These are phyloP conservation scores for Hypoxylon rickii DNA, from an alignment of 495 filamentous ascomycete genomes.

Conservation along the genomic window DNA sequence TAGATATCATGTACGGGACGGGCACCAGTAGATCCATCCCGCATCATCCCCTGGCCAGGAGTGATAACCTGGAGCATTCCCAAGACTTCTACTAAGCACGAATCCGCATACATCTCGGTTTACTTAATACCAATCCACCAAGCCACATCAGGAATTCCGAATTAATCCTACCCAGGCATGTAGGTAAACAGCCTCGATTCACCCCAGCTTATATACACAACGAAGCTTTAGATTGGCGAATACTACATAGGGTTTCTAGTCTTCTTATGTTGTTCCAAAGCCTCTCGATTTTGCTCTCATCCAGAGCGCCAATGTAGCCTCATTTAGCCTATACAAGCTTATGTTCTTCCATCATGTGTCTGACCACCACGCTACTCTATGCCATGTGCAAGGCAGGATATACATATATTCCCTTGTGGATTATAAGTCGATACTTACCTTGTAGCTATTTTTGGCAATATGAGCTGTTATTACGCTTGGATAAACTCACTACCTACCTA, in stretches of 20 bases:
- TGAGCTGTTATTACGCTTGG: background rate
- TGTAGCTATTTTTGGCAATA: constrained; percentile 4
- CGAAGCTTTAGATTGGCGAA: constrained; percentile 15
- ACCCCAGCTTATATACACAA: background rate
- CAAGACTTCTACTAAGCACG: too few relatives aligned
- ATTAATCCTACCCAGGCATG: too few relatives aligned
- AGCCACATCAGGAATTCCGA: too few relatives aligned
- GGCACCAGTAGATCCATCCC: constrained; percentile 8
- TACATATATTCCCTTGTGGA: constrained; percentile 5
- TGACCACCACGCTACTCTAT: constrained; percentile 2
- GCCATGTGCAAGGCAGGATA: constrained; percentile 4
- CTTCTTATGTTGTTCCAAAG: background rate
- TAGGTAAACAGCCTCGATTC: background rate
- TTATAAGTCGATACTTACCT: too few relatives aligned
- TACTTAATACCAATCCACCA: too few relatives aligned
- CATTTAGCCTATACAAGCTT: constrained; percentile 19
- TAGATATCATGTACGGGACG: too few relatives aligned
- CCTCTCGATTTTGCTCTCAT: background rate
- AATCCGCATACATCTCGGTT: too few relatives aligned
- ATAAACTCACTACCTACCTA: background rate
- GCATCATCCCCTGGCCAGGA: too few relatives aligned
- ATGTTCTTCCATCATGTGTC: constrained; percentile 2
- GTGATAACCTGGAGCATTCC: too few relatives aligned
- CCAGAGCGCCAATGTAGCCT: constrained; percentile 1
- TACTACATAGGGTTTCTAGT: constrained; percentile 9